Evolutionary conservation across 192 early-diverging fungal species (phyloP), one percentile per base, ranked within the genome.

Genomic region (Spizellomyces sp.): DNA sequence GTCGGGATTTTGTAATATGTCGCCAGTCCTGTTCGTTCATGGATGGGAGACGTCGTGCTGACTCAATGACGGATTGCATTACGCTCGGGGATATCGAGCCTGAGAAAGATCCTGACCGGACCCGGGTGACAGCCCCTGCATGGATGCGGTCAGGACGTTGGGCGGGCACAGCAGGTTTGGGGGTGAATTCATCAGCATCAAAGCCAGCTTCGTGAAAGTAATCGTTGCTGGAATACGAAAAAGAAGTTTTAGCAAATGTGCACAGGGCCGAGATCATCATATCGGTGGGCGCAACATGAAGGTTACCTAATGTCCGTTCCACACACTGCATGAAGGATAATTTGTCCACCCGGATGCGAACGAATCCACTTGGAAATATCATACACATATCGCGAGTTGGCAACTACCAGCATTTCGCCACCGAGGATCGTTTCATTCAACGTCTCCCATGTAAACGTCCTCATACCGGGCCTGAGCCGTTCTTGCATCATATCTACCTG

Each of bases 291-390:
- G 69, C 66, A 7, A 81, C 79, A 80, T 57, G 12, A 82, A 69
- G 36, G 80, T 79, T 19, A 52, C 14, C 52, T n/a, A 27, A 61
- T 61, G 14, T 61, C 59, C 22, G 36, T 61, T 22, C 36, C 19
- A 61, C n/a, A 61, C 12, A 36, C n/a, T 9, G 63, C 17, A 10
- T 45, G 63, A 21, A 36, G 22, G 2, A 36, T 36, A 41, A 81
- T 69, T 47, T 79, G 77, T 42, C 80, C 80, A 22, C 80, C 80
- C 4, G 81, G 81, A 64, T 83, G 81, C n/a, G 69, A 58, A 12
- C 22, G 43, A 44, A 75, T 67, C 81, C 80, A 82, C 19, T 77
- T 59, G 0, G 75, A 70, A 36, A 76, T 62, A 66, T 80, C 79
- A 63, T 82, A 82, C 6, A 82, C 79, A 57, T 82, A 83, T 21